phyloP scores from a whole-genome alignment of 345 rosid species.

The Syzygium aqueum region DNA sequence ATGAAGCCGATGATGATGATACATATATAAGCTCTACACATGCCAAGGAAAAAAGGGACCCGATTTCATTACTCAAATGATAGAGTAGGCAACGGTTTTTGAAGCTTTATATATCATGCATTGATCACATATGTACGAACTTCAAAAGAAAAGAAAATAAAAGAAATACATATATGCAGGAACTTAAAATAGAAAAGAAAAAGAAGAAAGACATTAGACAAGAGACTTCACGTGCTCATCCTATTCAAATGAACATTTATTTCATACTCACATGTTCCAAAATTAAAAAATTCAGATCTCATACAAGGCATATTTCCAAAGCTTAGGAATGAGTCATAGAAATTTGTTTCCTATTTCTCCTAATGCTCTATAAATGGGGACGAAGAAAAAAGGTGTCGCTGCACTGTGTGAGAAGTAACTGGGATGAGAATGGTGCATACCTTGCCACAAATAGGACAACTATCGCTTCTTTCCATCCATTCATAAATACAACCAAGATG shows the following conservation, averaged over 20 bases:
- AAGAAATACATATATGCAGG: not conserved
- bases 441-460: constrained; percentile 71
- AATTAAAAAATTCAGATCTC: not conserved
- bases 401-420: not conserved
- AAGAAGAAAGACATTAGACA: not conserved
- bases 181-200: not conserved
- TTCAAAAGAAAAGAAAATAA: not conserved
- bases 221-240: not conserved
- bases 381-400: not conserved
- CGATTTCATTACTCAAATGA: not conserved
- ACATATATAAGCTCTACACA: not conserved
- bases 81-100: not conserved
- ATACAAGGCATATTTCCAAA: not conserved
- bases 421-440: constrained; percentile 7
- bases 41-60: not conserved
- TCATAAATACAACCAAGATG: constrained; percentile 72
- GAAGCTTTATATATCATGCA: not conserved
- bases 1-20: not conserved
- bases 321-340: not conserved
- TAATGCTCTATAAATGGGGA: too few relatives aligned
- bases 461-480: constrained; percentile 78
- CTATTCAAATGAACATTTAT: not conserved
- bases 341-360: not conserved
- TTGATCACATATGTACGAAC: not conserved
- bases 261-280: not conserved